These are phyloP conservation scores for Medicago truncatula DNA, from an alignment of 306 rosid genomes.

Conservation along the genomic window DNA sequence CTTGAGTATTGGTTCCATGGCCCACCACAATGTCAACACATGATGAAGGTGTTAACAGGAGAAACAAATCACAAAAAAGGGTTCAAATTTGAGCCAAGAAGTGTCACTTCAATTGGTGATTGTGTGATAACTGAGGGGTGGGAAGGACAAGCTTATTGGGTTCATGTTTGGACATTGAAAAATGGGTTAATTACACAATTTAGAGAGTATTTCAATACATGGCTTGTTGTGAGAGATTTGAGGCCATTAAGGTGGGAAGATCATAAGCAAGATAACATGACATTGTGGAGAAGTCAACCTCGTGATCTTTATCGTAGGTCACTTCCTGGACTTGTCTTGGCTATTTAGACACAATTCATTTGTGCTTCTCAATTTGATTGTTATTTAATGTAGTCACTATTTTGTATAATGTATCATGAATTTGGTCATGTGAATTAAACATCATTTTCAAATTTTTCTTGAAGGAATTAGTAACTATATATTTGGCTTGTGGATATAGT, in stretches of 20 bases:
- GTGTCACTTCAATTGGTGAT: constrained; percentile 58
- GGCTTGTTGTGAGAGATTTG: constrained; percentile 86
- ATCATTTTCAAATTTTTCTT: neutral
- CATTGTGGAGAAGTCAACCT: constrained; percentile 90
- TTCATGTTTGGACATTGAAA: constrained; percentile 83
- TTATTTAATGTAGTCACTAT: neutral
- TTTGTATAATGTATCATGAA: constrained; percentile 4
- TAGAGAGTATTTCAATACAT: constrained; percentile 91
- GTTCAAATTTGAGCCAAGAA: constrained; percentile 79
- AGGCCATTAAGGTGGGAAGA: constrained; percentile 57
- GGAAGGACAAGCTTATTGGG: constrained; percentile 94
- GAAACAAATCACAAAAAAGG: constrained; percentile 51
- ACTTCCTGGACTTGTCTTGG: constrained; percentile 74
- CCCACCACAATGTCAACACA: constrained; percentile 87
- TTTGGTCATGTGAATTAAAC: constrained; percentile 19
- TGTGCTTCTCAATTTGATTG: too few species aligned
- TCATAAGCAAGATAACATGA: constrained; percentile 37
- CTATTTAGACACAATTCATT: constrained; percentile 54
- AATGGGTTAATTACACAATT: constrained; percentile 68
- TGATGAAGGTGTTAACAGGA: constrained; percentile 90
- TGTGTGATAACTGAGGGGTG: constrained; percentile 79
- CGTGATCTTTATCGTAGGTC: constrained; percentile 72
- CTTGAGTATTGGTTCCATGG: constrained; percentile 99
- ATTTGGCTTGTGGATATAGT: constrained; percentile 27
- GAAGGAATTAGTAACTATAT: neutral